Percentiles rank a stretch among this genome's conserved stretches.
These are phyloP conservation scores for Linum lewisii DNA, from an alignment of 345 rosid species.

Conservation along the genomic window DNA sequence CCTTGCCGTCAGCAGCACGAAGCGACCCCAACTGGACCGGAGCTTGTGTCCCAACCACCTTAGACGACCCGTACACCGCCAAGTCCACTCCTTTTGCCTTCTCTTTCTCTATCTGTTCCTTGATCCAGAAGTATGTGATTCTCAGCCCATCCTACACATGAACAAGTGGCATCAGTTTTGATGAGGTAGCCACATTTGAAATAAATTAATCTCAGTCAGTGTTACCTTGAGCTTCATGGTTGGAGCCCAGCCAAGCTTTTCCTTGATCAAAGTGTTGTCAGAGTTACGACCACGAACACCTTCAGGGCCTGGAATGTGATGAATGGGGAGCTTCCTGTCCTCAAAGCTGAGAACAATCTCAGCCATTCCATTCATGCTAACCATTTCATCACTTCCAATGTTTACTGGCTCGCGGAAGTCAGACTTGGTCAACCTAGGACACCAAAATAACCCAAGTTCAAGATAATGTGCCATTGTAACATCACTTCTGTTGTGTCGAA, in stretches of 20 bases:
- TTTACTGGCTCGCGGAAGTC: constrained; percentile 98
- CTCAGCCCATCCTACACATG: constrained; percentile 75
- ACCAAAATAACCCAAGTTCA: neutral
- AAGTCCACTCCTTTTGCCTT: constrained; percentile 65
- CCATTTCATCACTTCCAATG: constrained; percentile 99
- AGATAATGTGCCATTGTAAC: neutral
- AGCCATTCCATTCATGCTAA: constrained; percentile 99
- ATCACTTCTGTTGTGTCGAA: too few relatives aligned
- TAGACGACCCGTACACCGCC: constrained; percentile 75
- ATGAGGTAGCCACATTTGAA: neutral
- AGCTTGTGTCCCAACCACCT: constrained; percentile 98
- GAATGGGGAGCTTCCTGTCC: constrained; percentile 75
- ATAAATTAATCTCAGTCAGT: neutral
- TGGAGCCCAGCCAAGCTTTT: constrained; percentile 99
- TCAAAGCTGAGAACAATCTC: constrained; percentile 92
- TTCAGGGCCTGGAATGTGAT: constrained; percentile 97
- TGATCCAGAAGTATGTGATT: constrained; percentile 91
- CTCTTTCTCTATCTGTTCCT: constrained; percentile 94
- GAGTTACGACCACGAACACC: constrained; percentile 99
- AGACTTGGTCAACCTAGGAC: constrained; percentile 74
- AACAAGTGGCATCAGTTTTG: neutral
- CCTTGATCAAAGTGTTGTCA: constrained; percentile 89
- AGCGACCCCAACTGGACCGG: constrained; percentile 94
- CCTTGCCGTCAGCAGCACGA: constrained; percentile 91
- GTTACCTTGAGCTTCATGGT: constrained; percentile 90